Conservation (phyloP, 208 protist genomes). For the Angomonas ambiguus region DNA sequence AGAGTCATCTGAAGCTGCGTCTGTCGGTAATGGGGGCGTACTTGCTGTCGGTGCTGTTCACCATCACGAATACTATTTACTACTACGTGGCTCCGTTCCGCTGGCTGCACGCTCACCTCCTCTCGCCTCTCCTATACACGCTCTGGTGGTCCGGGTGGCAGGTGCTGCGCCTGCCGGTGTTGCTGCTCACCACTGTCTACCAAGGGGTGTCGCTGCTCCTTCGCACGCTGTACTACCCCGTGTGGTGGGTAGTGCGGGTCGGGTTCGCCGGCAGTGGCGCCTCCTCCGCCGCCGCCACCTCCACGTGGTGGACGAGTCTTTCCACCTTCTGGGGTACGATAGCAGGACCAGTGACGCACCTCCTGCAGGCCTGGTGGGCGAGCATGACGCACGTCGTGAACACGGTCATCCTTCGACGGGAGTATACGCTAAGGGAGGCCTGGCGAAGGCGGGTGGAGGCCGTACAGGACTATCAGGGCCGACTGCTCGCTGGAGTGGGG, state of each 20-base stretch:
- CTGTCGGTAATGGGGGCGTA: slow-evolving; percentile 76
- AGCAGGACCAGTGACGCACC: slow-evolving; percentile 71
- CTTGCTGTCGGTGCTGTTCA: slow-evolving; percentile 56
- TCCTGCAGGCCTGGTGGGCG: slow-evolving; percentile 75
- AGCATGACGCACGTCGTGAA: slow-evolving; percentile 49
- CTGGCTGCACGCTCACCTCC: too few species aligned
- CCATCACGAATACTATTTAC: slow-evolving; percentile 44
- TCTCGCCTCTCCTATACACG: too few species aligned
- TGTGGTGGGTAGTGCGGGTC: not conserved
- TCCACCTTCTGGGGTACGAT: slow-evolving; percentile 79
- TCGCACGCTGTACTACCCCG: not conserved
- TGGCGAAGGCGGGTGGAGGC: slow-evolving; percentile 9
- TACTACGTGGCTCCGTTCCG: too few species aligned
- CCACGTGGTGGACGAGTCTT: slow-evolving; percentile 16
- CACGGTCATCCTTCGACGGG: slow-evolving; percentile 41
- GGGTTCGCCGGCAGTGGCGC: not conserved
- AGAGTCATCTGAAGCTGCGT: slow-evolving; percentile 59
- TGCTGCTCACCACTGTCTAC: too few species aligned
- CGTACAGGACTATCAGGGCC: slow-evolving; percentile 17
- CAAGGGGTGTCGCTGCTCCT: too few species aligned
- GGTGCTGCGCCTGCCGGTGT: too few species aligned
- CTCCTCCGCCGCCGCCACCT: not conserved
- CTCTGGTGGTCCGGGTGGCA: too few species aligned
- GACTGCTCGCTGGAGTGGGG: too few species aligned
- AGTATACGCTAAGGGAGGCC: slow-evolving; percentile 41